Base-by-base conservation (phyloP, 129 eudicot species). In the Calendula officinalis region DNA sequence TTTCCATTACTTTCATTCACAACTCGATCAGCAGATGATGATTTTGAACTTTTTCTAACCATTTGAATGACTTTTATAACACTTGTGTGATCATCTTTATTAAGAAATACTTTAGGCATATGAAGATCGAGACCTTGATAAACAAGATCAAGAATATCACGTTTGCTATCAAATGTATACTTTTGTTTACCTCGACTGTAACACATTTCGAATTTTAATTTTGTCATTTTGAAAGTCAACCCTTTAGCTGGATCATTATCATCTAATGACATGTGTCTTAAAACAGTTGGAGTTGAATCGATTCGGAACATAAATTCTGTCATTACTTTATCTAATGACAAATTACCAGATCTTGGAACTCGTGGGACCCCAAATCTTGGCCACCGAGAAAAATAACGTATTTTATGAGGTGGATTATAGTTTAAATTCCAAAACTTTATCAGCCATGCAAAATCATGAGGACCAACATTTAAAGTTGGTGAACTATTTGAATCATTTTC, bases 321-420 rank as follows among this genome's bases (percentile, higher is more conserved):
- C 91, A 92, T 88, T 70, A 92, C 99, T 77, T 75, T 88, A 75
- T 92, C 99, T 50, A 92, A 32, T 11, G 99, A 88, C 69, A 92
- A 78, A 75, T 92, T 92, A 57, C 99, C 99, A 3, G 99, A 92
- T 76, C 99, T 92, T 8, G 95, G 78, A 75, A 85, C 32, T 79
- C 99, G 85, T n/a, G 95, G 96, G 75, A 88, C 78, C 44, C 96
- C 99, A 80, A 68, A 92, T 37, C 99, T 95, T 37, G 99, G 99
- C 96, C 96, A 92, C 64, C 96, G 81, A 67, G 99, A 86, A 70
- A 92, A 92, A 45, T 70, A 57, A 13, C 99, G 96, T 73, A 92
- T 51, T 62, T 92, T 92, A 52, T 92, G 85, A 71, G 99, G 99
- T 45, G 99, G 99, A 44, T 43, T 47, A 68, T 85, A 92, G 73